Percentiles rank a stretch among this genome's conserved stretches.
These are phyloP conservation scores for Populus simonii DNA, from an alignment of 345 rosid species.

Conservation along the genomic window DNA sequence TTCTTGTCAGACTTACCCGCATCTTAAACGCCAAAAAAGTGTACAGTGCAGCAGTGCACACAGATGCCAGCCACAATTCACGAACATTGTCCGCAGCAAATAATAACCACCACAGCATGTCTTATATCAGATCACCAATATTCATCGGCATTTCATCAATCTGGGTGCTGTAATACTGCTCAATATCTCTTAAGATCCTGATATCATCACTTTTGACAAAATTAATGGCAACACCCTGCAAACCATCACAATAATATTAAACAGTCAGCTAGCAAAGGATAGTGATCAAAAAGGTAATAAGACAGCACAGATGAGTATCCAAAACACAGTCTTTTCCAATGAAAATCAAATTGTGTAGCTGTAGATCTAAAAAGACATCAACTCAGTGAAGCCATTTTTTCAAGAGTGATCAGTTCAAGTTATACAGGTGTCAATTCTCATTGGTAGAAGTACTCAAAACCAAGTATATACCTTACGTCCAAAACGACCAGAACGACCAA, in stretches of 20 bases:
- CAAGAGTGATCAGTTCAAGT: not conserved
- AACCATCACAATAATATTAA: not conserved
- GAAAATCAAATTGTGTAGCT: not conserved
- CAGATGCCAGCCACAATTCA: not conserved
- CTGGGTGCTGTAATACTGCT: constrained; percentile 93
- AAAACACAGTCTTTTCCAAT: not conserved
- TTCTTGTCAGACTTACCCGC: not conserved
- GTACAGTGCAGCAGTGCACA: not conserved
- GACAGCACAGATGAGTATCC: not conserved
- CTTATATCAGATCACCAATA: constrained; percentile 73
- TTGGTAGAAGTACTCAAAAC: not conserved
- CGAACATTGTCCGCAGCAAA: not conserved
- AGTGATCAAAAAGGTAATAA: not conserved
- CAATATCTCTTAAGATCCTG: constrained; percentile 82
- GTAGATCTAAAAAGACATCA: not conserved
- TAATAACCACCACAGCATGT: not conserved
- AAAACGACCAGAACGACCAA: constrained; percentile 97
- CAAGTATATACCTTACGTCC: constrained; percentile 77
- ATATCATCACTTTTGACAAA: constrained; percentile 84
- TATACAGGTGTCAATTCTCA: not conserved
- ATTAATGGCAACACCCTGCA: constrained; percentile 88
- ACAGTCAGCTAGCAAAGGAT: not conserved
- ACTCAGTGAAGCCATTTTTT: not conserved
- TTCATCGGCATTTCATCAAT: constrained; percentile 96
- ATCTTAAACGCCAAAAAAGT: not conserved